Percentiles rank a stretch among this genome's conserved stretches.
phyloP scores from a whole-genome alignment of 306 rosid species.

The Canavalia gladiata region DNA sequence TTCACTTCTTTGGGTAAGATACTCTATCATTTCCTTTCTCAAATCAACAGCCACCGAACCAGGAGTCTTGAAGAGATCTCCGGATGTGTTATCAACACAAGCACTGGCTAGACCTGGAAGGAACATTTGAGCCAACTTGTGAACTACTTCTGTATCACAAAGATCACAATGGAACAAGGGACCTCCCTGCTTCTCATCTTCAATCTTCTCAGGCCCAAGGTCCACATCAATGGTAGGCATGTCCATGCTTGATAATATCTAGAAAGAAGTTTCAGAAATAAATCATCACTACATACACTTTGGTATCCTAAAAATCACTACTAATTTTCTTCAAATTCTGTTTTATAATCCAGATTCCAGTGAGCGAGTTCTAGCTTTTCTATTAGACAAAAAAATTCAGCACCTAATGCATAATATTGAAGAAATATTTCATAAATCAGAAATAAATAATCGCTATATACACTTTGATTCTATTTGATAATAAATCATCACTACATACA shows the following conservation, averaged over 20 bases:
- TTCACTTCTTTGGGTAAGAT: conserved; percentile 72
- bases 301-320: background rate
- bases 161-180: conserved; percentile 66
- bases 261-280: conserved; percentile 39
- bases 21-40: conserved; percentile 85
- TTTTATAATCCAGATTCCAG: no score
- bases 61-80: conserved; percentile 71
- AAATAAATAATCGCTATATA: conserved; percentile 16
- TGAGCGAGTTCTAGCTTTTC: no score
- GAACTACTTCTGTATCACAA: conserved; percentile 70
- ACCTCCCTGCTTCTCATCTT: conserved; percentile 61
- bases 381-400: no score
- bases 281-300: conserved; percentile 2
- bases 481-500: conserved; percentile 12
- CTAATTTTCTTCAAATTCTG: no score
- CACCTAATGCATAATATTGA: no score
- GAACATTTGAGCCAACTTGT: conserved; percentile 78
- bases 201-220: conserved; percentile 69
- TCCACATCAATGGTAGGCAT: conserved; percentile 58
- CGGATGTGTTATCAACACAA: conserved; percentile 82
- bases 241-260: conserved; percentile 63
- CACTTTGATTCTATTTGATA: background rate
- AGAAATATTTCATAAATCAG: background rate
- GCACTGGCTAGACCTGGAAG: conserved; percentile 84
- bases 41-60: conserved; percentile 75